phyloP scores from a whole-genome alignment of 768 basidiomycete genomes.

The Lyophyllum semitale region DNA sequence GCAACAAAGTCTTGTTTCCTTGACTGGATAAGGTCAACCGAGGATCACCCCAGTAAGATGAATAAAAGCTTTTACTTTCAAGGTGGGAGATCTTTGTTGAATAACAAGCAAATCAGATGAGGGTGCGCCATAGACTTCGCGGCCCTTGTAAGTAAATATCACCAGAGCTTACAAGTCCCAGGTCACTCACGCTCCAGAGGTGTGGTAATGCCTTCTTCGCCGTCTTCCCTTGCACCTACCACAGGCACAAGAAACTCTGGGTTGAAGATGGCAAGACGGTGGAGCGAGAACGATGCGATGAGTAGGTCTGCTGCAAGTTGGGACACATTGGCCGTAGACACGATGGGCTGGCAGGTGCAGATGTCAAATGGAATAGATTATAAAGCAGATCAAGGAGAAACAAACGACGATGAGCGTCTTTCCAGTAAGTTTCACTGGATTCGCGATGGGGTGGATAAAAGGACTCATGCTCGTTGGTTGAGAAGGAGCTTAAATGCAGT shows the following conservation, averaged over 20 bases:
- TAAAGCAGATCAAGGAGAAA: constrained; percentile 14
- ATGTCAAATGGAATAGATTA: constrained; percentile 10
- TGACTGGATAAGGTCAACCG: constrained; percentile 39
- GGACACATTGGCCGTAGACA: constrained; percentile 81
- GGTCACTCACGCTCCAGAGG: constrained; percentile 71
- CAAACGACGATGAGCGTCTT: constrained; percentile 49
- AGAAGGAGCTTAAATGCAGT: background rate
- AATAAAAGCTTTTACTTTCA: constrained; percentile 59
- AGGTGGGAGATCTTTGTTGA: constrained; percentile 78
- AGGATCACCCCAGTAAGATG: background rate
- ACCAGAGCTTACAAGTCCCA: background rate
- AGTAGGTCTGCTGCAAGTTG: constrained; percentile 79
- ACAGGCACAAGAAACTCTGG: constrained; percentile 65
- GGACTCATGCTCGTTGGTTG: constrained; percentile 11
- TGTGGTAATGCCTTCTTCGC: constrained; percentile 61
- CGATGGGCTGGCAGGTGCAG: constrained; percentile 52
- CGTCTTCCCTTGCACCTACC: constrained; percentile 71
- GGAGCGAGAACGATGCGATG: constrained; percentile 63
- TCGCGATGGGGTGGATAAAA: constrained; percentile 34
- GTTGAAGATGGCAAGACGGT: constrained; percentile 64
- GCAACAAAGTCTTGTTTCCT: constrained; percentile 69
- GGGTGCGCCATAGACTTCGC: constrained; percentile 63
- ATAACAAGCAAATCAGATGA: constrained; percentile 56
- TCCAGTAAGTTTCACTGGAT: constrained; percentile 28
- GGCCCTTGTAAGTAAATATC: constrained; percentile 11